Percentiles rank a stretch among this genome's conserved stretches.
phyloP scores from a whole-genome alignment of 225 moss, liverwort and hornwort species.

The Sphagnum contortum region DNA sequence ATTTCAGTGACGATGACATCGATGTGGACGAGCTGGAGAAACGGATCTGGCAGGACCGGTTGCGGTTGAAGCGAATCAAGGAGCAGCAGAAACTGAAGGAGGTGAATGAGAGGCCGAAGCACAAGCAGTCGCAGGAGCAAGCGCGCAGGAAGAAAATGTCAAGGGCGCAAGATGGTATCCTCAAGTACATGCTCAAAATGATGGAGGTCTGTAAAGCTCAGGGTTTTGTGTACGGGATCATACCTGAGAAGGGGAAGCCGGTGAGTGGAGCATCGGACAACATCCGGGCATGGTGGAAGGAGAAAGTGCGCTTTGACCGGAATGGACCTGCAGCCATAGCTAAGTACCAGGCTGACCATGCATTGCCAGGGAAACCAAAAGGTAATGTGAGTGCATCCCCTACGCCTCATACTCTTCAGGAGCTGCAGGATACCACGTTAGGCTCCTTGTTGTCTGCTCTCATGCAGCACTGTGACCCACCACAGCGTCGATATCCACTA shows the following conservation, averaged over 20 bases:
- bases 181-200: conserved; percentile 99
- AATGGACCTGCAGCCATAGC: conserved; percentile 88
- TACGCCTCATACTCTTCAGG: conserved; percentile 83
- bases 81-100: conserved; percentile 72
- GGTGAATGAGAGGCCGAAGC: conserved; percentile 38
- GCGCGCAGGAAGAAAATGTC: conserved; percentile 97
- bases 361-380: conserved; percentile 61
- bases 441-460: conserved; percentile 84
- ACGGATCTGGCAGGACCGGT: conserved; percentile 82
- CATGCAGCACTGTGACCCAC: conserved; percentile 98
- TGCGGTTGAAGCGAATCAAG: conserved; percentile 87
- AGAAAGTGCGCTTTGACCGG: conserved; percentile 94
- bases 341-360: conserved; percentile 91
- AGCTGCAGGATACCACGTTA: conserved; percentile 97
- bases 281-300: conserved; percentile 99
- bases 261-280: conserved; percentile 92
- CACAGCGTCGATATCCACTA: conserved; percentile 80
- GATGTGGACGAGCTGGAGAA: conserved; percentile 94
- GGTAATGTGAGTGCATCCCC: conserved; percentile 57
- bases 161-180: conserved; percentile 86
- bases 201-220: conserved; percentile 99
- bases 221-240: conserved; percentile 97
- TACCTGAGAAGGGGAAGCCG: conserved; percentile 96
- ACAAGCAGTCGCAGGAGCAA: conserved; percentile 93
- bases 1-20: conserved; percentile 80